Percentiles rank a stretch among this genome's conserved stretches.
These are phyloP conservation scores for Meira miltonrushii DNA, from an alignment of 1,284 basidiomycete genomes.

Conservation along the genomic window DNA sequence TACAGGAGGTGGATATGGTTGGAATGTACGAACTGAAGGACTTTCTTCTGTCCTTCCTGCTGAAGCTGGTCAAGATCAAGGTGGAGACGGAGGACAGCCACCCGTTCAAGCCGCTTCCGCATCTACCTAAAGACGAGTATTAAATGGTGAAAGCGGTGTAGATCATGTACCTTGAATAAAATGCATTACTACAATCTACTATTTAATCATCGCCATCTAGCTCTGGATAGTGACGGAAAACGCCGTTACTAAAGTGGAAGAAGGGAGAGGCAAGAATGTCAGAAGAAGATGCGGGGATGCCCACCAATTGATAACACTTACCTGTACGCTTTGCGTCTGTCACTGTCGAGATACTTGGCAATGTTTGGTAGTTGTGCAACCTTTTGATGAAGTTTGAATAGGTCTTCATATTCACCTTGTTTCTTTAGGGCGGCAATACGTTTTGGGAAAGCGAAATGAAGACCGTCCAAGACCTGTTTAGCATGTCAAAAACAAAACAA, in stretches of 20 bases:
- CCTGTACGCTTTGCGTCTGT: constrained; percentile 54
- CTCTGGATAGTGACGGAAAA: constrained; percentile 58
- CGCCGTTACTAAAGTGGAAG: not conserved
- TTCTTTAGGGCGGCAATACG: constrained; percentile 49
- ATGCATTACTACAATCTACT: not conserved
- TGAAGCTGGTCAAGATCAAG: constrained; percentile 27
- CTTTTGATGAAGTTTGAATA: constrained; percentile 32
- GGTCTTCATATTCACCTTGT: constrained; percentile 45
- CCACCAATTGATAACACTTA: too few species aligned
- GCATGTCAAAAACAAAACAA: not conserved
- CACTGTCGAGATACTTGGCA: constrained; percentile 56
- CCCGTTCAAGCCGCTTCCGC: not conserved
- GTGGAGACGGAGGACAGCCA: constrained; percentile 26
- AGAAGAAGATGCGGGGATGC: too few species aligned
- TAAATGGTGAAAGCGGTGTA: not conserved
- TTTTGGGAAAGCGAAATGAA: constrained; percentile 58
- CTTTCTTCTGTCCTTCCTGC: constrained; percentile 39
- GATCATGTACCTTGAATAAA: not conserved
- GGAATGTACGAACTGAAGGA: constrained; percentile 42
- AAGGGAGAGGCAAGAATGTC: too few species aligned
- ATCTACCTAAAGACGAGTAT: not conserved
- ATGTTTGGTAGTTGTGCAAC: constrained; percentile 52
- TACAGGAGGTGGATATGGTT: constrained; percentile 49
- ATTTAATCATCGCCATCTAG: constrained; percentile 52
- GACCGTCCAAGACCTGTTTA: constrained; percentile 51